Base-by-base conservation (phyloP, 495 filamentous ascomycete genomes). In the Penicillium atrosanguineum region DNA sequence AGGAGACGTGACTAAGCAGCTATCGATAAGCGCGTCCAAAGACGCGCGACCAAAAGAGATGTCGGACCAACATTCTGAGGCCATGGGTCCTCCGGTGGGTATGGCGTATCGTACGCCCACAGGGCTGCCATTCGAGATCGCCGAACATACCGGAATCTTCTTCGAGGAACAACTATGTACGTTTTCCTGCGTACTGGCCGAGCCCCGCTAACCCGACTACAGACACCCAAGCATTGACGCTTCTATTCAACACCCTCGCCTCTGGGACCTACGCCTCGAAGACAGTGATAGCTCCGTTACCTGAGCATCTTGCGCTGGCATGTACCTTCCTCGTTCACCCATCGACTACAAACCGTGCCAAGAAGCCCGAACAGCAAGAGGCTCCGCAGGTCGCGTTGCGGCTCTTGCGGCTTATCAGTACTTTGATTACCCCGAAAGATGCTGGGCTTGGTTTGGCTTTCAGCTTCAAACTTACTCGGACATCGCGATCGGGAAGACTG, bases 151-250 rank as follows among this genome's bases (percentile, higher is more conserved):
- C 43, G 80, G 80, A 44, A 86, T 91, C 26, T 89, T 87, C 65
- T 73, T 93, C 4, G 88, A 91, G 62, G 89, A 93, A 64, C 76
- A 83, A 36, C 80, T 90, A 18, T 87, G 87, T 90, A 69, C 29
- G 76, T 65, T 26, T 20, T 12, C 11, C 18, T 34, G 15, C 25
- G 34, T 28, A 28, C 18, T 48, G 25, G 11, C 15, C 20, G 3
- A 42, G n/a, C 36, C 7, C 40, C 14, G 45, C 55, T 68, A 46
- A 58, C 44, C 26, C 43, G 28, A 39, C 28, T 41, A 11, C 55
- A 93, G 89, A 90, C 63, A 73, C 70, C 1, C 81, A 83, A 65
- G 88, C 87, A 28, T 81, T 94, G 28, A 77, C 72, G 31, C 80
- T 95, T 19, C 80, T 95, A 39, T 70, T 79, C 7, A 82, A 78